Conservation (phyloP, 2,329 filamentous ascomycete species). For the Rhynchosporium agropyri region DNA sequence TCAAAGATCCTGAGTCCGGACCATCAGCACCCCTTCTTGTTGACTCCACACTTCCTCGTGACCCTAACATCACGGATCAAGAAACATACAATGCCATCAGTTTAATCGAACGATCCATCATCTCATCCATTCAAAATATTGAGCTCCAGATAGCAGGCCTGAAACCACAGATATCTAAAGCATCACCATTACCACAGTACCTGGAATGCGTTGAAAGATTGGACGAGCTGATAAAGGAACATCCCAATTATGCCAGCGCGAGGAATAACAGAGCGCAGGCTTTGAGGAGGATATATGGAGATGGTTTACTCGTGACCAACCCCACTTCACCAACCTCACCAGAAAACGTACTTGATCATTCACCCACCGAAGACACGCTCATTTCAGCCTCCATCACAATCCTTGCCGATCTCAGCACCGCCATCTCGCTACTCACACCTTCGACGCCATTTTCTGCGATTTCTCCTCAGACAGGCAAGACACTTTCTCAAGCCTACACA, state of each 20-base stretch:
- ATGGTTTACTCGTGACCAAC: constrained; percentile 54
- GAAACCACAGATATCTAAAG: constrained; percentile 25
- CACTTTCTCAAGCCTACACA: constrained; percentile 70
- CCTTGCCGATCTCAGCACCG: constrained; percentile 58
- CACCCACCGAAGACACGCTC: constrained; percentile 49
- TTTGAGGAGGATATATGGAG: constrained; percentile 62
- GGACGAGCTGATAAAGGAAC: constrained; percentile 55
- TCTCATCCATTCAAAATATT: constrained; percentile 56
- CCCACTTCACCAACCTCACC: background rate
- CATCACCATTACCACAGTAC: constrained; percentile 49
- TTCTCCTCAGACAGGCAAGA: constrained; percentile 65
- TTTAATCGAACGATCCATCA: constrained; percentile 55
- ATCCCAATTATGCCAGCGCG: constrained; percentile 71
- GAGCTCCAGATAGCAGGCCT: constrained; percentile 55
- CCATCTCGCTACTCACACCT: constrained; percentile 62
- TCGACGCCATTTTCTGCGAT: constrained; percentile 53
- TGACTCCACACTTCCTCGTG: constrained; percentile 53
- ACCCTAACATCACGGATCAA: constrained; percentile 58
- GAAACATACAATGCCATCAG: constrained; percentile 54
- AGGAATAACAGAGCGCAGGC: constrained; percentile 76
- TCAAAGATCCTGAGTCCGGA: constrained; percentile 67
- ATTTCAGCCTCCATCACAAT: constrained; percentile 47
- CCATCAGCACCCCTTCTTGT: constrained; percentile 57
- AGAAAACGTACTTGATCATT: constrained; percentile 35
- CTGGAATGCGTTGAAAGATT: constrained; percentile 53